phyloP scores from a whole-genome alignment of 2,329 filamentous ascomycete genomes.

The Fonsecaea pugnacius region DNA sequence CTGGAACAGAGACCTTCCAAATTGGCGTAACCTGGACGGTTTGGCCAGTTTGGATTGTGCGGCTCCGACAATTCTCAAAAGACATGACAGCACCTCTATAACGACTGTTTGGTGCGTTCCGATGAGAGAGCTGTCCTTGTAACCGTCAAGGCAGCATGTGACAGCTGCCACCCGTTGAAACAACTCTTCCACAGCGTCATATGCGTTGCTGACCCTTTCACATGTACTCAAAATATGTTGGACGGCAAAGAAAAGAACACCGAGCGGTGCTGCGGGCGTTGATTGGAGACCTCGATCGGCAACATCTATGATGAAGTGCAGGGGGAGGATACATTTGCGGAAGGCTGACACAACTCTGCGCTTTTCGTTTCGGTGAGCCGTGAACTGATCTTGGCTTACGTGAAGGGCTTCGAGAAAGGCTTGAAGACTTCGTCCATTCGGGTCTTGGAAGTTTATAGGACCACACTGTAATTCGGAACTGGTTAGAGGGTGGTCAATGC shows the following conservation, averaged over 20 bases:
- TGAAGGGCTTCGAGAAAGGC: slow-evolving; percentile 10
- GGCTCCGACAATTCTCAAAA: slow-evolving; percentile 15
- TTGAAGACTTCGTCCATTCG: slow-evolving; percentile 9
- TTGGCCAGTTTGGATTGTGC: slow-evolving; percentile 9
- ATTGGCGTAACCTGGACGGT: slow-evolving; percentile 9
- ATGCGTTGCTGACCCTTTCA: slow-evolving; percentile 18
- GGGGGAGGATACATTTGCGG: slow-evolving; percentile 14
- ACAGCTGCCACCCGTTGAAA: slow-evolving; percentile 13
- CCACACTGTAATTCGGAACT: background rate
- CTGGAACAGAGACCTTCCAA: slow-evolving; percentile 11
- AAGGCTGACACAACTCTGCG: slow-evolving; percentile 13
- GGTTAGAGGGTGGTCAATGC: background rate
- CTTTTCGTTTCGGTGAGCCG: slow-evolving; percentile 13
- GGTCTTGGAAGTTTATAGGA: slow-evolving; percentile 10
- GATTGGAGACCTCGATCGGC: slow-evolving; percentile 12
- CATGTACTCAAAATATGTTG: slow-evolving; percentile 13
- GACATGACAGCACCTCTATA: slow-evolving; percentile 13
- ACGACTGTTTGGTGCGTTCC: slow-evolving; percentile 10
- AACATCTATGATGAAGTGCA: slow-evolving; percentile 12
- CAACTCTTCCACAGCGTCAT: slow-evolving; percentile 21
- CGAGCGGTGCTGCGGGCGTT: slow-evolving; percentile 11
- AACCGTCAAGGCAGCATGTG: slow-evolving; percentile 13
- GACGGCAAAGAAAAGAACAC: slow-evolving; percentile 13
- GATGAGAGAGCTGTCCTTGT: slow-evolving; percentile 16
- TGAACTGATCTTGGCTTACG: slow-evolving; percentile 11